Conservation (phyloP, 2,329 filamentous ascomycete genomes). For the Pleurostoma richardsiae region DNA sequence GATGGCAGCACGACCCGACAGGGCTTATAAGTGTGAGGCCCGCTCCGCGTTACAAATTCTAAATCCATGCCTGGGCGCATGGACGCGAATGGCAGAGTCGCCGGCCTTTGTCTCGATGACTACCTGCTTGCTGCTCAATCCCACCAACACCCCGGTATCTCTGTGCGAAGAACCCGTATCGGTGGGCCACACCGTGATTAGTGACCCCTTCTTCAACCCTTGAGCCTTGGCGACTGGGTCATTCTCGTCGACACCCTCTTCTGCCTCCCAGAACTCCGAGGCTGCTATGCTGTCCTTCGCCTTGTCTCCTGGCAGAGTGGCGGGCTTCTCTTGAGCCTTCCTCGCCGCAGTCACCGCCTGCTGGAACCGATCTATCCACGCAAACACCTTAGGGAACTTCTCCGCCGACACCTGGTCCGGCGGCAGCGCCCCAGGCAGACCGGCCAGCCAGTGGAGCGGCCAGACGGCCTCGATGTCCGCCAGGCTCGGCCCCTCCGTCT, state of each 20-base stretch:
- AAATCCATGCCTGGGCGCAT: slow-evolving; percentile 59
- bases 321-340: slow-evolving; percentile 24
- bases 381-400: slow-evolving; percentile 54
- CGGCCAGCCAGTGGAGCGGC: slow-evolving; percentile 61
- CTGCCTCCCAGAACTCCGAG: slow-evolving; percentile 39
- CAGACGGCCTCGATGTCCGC: slow-evolving; percentile 67
- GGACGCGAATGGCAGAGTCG: slow-evolving; percentile 44
- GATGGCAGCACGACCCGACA: too few relatives aligned
- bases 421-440: slow-evolving; percentile 50
- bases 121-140: slow-evolving; percentile 47
- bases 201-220: slow-evolving; percentile 45
- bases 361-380: slow-evolving; percentile 61
- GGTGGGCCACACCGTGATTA: slow-evolving; percentile 55
- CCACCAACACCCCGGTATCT: slow-evolving; percentile 52
- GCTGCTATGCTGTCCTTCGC: slow-evolving; percentile 41
- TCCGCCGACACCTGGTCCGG: slow-evolving; percentile 41
- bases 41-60: slow-evolving; percentile 29
- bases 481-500: slow-evolving; percentile 44
- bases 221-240: slow-evolving; percentile 43
- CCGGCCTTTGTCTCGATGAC: slow-evolving; percentile 47
- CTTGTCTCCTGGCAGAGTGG: slow-evolving; percentile 45
- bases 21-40: slow-evolving; percentile 2
- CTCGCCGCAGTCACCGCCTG: slow-evolving; percentile 36
- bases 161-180: slow-evolving; percentile 56
- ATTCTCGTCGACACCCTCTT: slow-evolving; percentile 34